A percentile compares a stretch with the other conserved stretches of the same genome.
phyloP scores from a whole-genome alignment of 1,284 basidiomycete species.

The Athelia psychrophila region DNA sequence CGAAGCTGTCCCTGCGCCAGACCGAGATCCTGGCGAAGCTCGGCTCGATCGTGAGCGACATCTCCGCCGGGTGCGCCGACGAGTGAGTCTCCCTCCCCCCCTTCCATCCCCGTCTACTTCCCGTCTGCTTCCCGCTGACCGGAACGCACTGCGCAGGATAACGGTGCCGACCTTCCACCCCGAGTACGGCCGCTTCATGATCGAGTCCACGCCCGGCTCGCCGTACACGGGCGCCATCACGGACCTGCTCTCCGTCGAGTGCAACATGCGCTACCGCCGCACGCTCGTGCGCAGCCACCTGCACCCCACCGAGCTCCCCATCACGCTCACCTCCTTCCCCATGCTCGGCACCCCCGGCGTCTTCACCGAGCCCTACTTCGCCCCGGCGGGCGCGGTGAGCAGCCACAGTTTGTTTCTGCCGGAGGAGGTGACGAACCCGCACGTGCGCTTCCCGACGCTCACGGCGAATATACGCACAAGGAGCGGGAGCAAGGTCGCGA shows the following conservation, averaged over 20 bases:
- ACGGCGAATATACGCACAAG: constrained; percentile 94
- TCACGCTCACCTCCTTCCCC: constrained; percentile 1
- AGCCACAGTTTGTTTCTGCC: constrained; percentile 1
- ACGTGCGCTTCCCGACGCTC: constrained; percentile 49
- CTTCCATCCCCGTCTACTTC: too few relatives aligned
- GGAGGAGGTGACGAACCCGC: neutral
- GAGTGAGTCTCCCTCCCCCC: constrained; percentile 38
- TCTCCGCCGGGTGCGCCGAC: constrained; percentile 58
- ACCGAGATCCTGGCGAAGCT: constrained; percentile 91
- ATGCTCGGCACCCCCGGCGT: neutral
- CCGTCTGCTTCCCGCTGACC: neutral
- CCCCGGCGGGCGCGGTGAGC: neutral
- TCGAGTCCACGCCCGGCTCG: constrained; percentile 94
- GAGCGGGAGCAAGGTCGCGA: constrained; percentile 91
- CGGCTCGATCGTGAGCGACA: constrained; percentile 63
- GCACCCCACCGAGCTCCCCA: neutral
- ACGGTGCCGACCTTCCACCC: constrained; percentile 94
- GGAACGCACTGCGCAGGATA: constrained; percentile 40
- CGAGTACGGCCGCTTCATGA: constrained; percentile 98
- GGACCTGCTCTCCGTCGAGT: constrained; percentile 88
- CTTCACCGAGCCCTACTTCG: neutral
- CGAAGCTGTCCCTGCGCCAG: constrained; percentile 88
- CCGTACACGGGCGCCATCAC: constrained; percentile 88
- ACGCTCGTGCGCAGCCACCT: neutral
- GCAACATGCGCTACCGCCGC: constrained; percentile 82